Base-by-base conservation (phyloP, 805 yeast species). In the Aciculoconidium aculeatum region DNA sequence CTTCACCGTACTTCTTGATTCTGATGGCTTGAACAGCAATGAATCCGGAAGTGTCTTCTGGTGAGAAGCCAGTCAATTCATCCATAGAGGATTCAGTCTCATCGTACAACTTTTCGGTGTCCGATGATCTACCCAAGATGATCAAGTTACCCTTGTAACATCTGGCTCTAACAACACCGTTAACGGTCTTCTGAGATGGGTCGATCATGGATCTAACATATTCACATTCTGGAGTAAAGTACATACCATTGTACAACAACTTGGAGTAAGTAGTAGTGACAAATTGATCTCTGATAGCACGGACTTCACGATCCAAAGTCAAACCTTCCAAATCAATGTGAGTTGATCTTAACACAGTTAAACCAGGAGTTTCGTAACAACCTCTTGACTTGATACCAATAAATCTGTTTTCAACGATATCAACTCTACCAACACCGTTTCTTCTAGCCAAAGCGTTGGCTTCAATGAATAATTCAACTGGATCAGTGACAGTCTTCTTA, bases 21-120 rank as follows among this genome's bases (percentile, higher is more conserved):
- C 98, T 86, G 62, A 92, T 92, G 40, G 97, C 85, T 72, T 92
- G 96, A 48, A 92, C 95, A 45, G 95, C 85, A 63, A 92, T 92
- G 75, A 92, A 92, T 33, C 98, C 98, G 38, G 94, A 69, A 36
- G 98, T 86, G 61, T 90, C 97, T 59, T 83, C 87, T 41, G 98
- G 98, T 51, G 84, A 80, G 74, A 92, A 92, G 36, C 96, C 98
- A 35, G 96, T 87, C 53, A 92, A 78, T 68, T 92, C 98, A 65
- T 92, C 98, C 98, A 92, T 92, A 8, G 97, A 90, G 10, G 96
- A 88, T 64, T 90, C 96, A 32, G 96, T 86, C 42, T 95, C 95
- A 59, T 92, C 96, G 64, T 92, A 92, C 47, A 92, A 76, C 68
- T 87, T 90, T 70, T 92, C 98, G 38, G 97, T 87, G 42, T 80